Evolutionary conservation across 371 early-diverging fungal genomes (phyloP).

Genomic region (Choanephora cucurbitarum): DNA sequence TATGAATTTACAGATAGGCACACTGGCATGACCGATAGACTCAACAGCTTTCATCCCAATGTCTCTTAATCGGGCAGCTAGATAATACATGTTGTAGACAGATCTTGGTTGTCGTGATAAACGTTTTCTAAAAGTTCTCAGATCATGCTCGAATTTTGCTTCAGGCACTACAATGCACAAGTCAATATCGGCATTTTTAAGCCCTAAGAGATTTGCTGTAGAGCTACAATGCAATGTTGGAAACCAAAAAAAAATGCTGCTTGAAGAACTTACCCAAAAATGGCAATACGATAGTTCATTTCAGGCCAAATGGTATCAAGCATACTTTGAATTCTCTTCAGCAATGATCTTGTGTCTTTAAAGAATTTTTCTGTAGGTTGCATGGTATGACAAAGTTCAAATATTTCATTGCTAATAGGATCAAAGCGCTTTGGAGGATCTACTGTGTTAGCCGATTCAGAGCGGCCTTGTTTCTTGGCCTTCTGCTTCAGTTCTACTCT

Average conservation of each 20-base stretch:
- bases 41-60: conserved; percentile 33
- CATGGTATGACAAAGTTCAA: neutral
- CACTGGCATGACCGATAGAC: conserved; percentile 40
- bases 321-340: conserved; percentile 12
- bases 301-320: conserved; percentile 22
- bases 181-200: conserved; percentile 37
- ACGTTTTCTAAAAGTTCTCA: neutral
- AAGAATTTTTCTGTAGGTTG: conserved; percentile 7
- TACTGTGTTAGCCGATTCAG: neutral
- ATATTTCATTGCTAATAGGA: conserved; percentile 8
- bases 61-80: conserved; percentile 18
- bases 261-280: conserved; percentile 31
- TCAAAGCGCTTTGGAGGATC: neutral
- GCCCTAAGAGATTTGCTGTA: conserved; percentile 29
- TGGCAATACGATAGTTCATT: conserved; percentile 13
- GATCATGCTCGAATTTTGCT: conserved; percentile 8
- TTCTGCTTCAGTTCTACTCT: conserved; percentile 7
- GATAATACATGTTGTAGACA: conserved; percentile 33
- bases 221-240: conserved; percentile 20
- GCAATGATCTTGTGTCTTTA: conserved; percentile 2
- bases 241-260: neutral
- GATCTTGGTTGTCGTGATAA: conserved; percentile 9
- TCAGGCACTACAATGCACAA: conserved; percentile 39
- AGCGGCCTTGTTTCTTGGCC: neutral
- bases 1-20: conserved; percentile 71